phyloP scores from a whole-genome alignment of 352 stramenopile species.

The Phytophthora palmivora region DNA sequence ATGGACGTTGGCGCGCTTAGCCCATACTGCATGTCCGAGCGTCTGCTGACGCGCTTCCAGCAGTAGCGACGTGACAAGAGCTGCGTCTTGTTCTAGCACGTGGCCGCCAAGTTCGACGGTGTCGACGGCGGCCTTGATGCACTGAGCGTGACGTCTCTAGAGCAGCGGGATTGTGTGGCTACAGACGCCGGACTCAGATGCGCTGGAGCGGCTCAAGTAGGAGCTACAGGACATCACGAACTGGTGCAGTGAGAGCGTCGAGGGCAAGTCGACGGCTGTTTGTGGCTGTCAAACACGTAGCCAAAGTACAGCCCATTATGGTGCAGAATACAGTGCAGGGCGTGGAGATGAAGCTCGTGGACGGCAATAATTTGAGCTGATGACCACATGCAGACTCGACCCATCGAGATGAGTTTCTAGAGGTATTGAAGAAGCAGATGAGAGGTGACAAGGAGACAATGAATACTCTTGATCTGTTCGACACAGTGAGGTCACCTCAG shows the following conservation, averaged over 20 bases:
- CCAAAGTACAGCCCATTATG: conserved; percentile 28
- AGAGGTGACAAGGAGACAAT: neutral
- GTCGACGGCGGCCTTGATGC: conserved; percentile 61
- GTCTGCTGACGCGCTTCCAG: conserved; percentile 47
- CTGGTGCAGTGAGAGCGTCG: conserved; percentile 14
- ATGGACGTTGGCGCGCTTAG: conserved; percentile 50
- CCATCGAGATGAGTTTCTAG: conserved; percentile 58
- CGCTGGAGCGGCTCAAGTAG: conserved; percentile 53
- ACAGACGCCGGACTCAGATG: conserved; percentile 63
- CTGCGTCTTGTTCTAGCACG: conserved; percentile 49
- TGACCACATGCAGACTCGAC: conserved; percentile 26
- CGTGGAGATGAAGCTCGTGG: conserved; percentile 45
- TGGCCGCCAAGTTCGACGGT: conserved; percentile 62
- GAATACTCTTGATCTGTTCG: neutral
- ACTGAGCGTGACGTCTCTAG: conserved; percentile 28
- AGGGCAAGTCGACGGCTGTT: conserved; percentile 44
- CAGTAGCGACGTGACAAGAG: conserved; percentile 17
- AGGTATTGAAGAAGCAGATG: conserved; percentile 29
- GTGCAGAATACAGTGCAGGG: conserved; percentile 57
- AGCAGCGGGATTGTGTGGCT: conserved; percentile 61
- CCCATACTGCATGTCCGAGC: conserved; percentile 61
- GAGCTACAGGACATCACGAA: conserved; percentile 71
- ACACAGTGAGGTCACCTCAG: neutral
- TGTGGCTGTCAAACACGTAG: conserved; percentile 39
- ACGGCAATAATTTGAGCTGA: conserved; percentile 54